Conservation (phyloP, 352 stramenopile species). For the Phytophthora multivora region DNA sequence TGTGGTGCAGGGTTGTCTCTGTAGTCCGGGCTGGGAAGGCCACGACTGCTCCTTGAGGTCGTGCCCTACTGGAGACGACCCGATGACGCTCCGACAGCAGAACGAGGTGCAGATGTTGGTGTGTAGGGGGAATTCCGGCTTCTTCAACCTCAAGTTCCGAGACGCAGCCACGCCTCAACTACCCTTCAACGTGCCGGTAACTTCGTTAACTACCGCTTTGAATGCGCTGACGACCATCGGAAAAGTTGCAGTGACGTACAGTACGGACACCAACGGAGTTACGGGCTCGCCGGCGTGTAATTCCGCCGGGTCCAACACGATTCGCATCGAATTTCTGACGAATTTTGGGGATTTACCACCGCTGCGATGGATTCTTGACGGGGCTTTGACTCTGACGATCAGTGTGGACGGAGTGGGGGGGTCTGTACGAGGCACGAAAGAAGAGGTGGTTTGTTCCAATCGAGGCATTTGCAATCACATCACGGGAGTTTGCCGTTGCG, state of each 20-base stretch:
- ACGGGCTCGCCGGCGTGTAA: slow-evolving; percentile 44
- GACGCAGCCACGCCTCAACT: slow-evolving; percentile 65
- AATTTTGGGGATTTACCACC: slow-evolving; percentile 70
- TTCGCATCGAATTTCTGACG: slow-evolving; percentile 68
- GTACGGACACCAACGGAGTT: slow-evolving; percentile 22
- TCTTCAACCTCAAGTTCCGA: slow-evolving; percentile 77
- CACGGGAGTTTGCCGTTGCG: slow-evolving; percentile 65
- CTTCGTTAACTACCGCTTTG: slow-evolving; percentile 39
- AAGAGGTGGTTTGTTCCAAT: slow-evolving; percentile 68
- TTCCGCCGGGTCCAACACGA: slow-evolving; percentile 48
- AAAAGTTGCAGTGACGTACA: slow-evolving; percentile 56
- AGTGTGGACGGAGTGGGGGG: slow-evolving; percentile 46
- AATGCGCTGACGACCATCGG: slow-evolving; percentile 52
- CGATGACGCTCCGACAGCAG: slow-evolving; percentile 67
- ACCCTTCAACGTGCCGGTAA: slow-evolving; percentile 41
- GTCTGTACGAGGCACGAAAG: slow-evolving; percentile 66
- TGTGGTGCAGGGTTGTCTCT: slow-evolving; percentile 85
- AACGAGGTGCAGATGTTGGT: slow-evolving; percentile 85
- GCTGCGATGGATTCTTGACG: slow-evolving; percentile 70
- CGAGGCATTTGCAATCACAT: slow-evolving; percentile 54
- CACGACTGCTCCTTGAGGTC: slow-evolving; percentile 87
- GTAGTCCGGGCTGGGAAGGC: slow-evolving; percentile 88
- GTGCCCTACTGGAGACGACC: slow-evolving; percentile 91
- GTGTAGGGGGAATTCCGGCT: slow-evolving; percentile 63
- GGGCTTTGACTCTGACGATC: slow-evolving; percentile 56